phyloP scores from a whole-genome alignment of 1,284 basidiomycete genomes.

The Tylopilus sp. region DNA sequence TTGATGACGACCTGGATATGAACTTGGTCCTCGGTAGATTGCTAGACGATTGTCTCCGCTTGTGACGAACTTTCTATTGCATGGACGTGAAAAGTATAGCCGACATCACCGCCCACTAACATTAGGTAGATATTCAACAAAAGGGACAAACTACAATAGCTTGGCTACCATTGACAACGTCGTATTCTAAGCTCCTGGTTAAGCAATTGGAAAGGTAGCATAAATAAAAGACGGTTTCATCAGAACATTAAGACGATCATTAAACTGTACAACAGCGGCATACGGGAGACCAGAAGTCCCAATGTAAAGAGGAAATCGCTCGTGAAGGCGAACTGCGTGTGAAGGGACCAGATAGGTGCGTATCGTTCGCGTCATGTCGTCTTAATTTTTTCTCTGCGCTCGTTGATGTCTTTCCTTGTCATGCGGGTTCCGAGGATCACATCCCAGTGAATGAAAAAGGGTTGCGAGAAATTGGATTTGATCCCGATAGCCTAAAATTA shows the following conservation, averaged over 20 bases:
- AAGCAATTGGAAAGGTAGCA: background rate
- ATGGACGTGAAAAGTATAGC: background rate
- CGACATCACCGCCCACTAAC: background rate
- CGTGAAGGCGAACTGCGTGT: background rate
- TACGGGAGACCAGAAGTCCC: conserved; percentile 3
- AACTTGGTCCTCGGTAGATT: background rate
- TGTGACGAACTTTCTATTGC: background rate
- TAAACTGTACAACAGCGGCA: conserved; percentile 24
- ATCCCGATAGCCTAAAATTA: conserved; percentile 74
- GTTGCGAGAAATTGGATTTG: conserved; percentile 95
- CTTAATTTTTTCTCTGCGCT: conserved; percentile 36
- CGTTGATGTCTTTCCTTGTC: conserved; percentile 65
- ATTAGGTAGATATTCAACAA: too few relatives aligned
- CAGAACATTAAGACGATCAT: conserved; percentile 15
- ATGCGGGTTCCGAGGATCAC: conserved; percentile 76
- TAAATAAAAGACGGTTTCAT: background rate
- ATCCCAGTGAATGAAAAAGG: conserved; percentile 91
- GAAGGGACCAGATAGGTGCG: background rate
- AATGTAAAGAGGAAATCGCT: background rate
- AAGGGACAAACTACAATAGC: too few relatives aligned
- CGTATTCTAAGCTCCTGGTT: background rate
- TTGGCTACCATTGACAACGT: background rate
- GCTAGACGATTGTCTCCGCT: too few relatives aligned
- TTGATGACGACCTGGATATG: background rate
- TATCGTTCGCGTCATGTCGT: conserved; percentile 13